Evolutionary conservation across 2,329 filamentous ascomycete species (phyloP), one percentile per base, ranked within the genome.

Genomic region (Juglanconis sp.): DNA sequence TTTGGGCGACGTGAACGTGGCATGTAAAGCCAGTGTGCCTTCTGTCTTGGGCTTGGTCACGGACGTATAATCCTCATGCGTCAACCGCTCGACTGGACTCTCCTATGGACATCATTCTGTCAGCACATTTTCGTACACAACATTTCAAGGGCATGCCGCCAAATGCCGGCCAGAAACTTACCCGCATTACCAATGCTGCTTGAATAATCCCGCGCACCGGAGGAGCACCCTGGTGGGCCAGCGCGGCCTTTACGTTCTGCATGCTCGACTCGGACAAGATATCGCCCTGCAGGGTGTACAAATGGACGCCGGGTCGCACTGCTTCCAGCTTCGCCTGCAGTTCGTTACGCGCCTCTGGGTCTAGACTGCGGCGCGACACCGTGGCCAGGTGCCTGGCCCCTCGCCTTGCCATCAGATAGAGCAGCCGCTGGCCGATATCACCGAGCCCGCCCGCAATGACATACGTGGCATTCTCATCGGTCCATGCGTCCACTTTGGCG

Each of bases 1-100:
- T 0, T 71, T 68, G 0, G 71, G 65, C 31, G 70, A 66, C n/a
- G 69, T 63, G 1, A 82, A 72, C 1, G 75, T 74, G 11, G 75
- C 71, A 67, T 84, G 79, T 55, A 84, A 74, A 67, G 84, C 84
- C 76, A 77, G 80, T 2, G 78, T 79, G 5, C 81, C 81, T 5
- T 77, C 70, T 0, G 83, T 77, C 38, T 57, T 57, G 36, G 79
- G 79, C 51, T 76, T 72, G 46, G 82, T 75, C 34, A 81, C 79
- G 2, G 72, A 69, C 6, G 71, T 72, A 64, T 79, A 86, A 36
- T 83, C 75, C 1, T 76, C 69, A 63, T 74, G 76, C 0, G 74
- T 75, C 81, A 85, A 84, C 51, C 80, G 80, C 67, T 82, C 79
- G 49, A 78, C 81, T 0, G 82, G 69, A 6, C 79, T 74, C 56